Evolutionary conservation across 2,329 filamentous ascomycete genomes (phyloP).

Genomic region (Exophiala sp.): DNA sequence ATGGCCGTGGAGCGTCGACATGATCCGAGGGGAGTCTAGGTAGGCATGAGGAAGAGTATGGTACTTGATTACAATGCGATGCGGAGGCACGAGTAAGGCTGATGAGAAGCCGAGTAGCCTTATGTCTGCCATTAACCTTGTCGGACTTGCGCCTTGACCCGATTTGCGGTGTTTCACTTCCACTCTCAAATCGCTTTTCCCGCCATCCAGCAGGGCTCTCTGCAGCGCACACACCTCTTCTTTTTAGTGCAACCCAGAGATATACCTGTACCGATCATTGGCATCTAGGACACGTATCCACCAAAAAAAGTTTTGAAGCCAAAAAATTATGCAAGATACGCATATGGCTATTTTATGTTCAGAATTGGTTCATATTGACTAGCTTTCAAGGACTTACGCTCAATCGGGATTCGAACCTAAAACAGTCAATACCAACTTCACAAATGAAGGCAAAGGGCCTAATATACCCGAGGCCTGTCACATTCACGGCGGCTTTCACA

Average conservation of each 20-base stretch:
- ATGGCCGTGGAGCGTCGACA: constrained; percentile 8
- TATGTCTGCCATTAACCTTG: background rate
- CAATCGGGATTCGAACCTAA: constrained; percentile 39
- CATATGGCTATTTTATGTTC: background rate
- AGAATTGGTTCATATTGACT: constrained; percentile 15
- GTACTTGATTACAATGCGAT: background rate
- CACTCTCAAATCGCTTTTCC: background rate
- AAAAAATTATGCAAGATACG: background rate
- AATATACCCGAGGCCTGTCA: constrained; percentile 30
- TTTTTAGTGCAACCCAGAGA: too few relatives aligned
- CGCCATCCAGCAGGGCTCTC: too few relatives aligned
- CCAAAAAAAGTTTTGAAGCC: too few relatives aligned
- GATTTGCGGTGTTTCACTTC: background rate
- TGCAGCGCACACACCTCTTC: too few relatives aligned
- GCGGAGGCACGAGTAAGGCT: constrained; percentile 2
- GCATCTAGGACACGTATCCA: too few relatives aligned
- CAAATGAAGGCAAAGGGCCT: background rate
- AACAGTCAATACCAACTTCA: constrained; percentile 1
- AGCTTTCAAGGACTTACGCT: constrained; percentile 11
- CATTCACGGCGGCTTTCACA: constrained; percentile 29
- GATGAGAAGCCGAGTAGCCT: constrained; percentile 5
- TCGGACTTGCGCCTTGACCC: background rate
- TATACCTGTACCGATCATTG: too few relatives aligned
- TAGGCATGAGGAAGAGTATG: constrained; percentile 1
- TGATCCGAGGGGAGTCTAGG: constrained; percentile 9